Conservation (phyloP, 1,139 yeast genomes). For the Candida sanyaensis region DNA sequence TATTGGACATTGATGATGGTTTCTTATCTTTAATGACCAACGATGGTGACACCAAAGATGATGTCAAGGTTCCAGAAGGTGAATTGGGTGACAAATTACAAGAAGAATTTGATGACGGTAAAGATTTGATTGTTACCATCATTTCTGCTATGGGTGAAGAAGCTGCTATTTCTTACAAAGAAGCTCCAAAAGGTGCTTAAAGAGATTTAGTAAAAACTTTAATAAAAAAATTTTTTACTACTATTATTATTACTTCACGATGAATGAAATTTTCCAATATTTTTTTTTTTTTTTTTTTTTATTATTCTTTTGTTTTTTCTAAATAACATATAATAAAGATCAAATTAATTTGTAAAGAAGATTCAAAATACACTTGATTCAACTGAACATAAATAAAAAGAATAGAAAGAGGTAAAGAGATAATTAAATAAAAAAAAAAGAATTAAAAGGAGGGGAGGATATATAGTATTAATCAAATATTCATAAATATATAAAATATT, state of each 20-base stretch:
- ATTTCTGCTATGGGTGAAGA: slow-evolving; percentile 99
- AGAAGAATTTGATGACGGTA: slow-evolving; percentile 94
- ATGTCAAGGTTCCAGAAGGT: slow-evolving; percentile 97
- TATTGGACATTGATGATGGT: slow-evolving; percentile 98
- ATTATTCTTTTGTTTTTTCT: too few relatives aligned
- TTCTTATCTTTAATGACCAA: slow-evolving; percentile 94
- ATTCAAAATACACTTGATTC: too few relatives aligned
- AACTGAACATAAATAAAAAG: too few relatives aligned
- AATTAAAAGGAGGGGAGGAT: background rate
- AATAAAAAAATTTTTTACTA: background rate
- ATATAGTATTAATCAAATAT: background rate
- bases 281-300: too few relatives aligned
- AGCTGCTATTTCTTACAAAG: slow-evolving; percentile 97
- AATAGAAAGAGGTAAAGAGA: too few relatives aligned
- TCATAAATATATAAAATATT: background rate
- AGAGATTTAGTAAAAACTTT: slow-evolving; percentile 9
- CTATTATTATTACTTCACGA: too few relatives aligned
- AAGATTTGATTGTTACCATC: slow-evolving; percentile 94
- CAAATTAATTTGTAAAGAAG: too few relatives aligned
- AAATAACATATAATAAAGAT: too few relatives aligned
- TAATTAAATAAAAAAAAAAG: too few relatives aligned
- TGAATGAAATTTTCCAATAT: too few relatives aligned
- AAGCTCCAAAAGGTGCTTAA: slow-evolving; percentile 73
- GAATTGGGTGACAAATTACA: slow-evolving; percentile 93
- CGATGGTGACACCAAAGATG: slow-evolving; percentile 99